These are phyloP conservation scores for Yamadazyma scolyti DNA, from an alignment of 805 yeast species.

Conservation along the genomic window DNA sequence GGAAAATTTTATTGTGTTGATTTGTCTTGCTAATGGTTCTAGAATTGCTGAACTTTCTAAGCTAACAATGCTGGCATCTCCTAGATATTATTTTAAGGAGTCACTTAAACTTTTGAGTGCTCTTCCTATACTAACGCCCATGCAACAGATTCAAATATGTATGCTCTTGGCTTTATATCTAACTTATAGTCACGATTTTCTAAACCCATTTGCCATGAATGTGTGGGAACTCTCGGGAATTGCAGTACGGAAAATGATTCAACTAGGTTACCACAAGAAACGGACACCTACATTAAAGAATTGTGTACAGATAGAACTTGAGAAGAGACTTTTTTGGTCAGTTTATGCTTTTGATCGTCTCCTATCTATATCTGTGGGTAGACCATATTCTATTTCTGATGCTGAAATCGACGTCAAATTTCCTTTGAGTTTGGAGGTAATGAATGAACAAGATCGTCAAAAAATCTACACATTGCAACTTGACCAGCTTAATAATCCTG, in stretches of 20 bases:
- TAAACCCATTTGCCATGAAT: slow-evolving; percentile 8
- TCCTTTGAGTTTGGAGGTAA: slow-evolving; percentile 8
- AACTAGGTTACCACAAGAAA: slow-evolving; percentile 9
- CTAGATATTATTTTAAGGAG: slow-evolving; percentile 8
- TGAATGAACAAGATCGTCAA: slow-evolving; percentile 1
- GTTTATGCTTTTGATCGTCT: slow-evolving; percentile 9
- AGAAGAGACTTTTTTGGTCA: slow-evolving; percentile 10
- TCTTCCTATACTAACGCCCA: slow-evolving; percentile 1
- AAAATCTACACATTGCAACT: slow-evolving; percentile 1
- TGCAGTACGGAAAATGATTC: slow-evolving; percentile 10
- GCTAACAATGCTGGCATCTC: slow-evolving; percentile 3
- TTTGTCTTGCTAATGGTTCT: slow-evolving; percentile 9
- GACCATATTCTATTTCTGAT: slow-evolving; percentile 8
- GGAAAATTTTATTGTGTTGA: slow-evolving; percentile 7
- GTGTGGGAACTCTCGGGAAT: slow-evolving; percentile 8
- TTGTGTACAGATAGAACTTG: slow-evolving; percentile 7
- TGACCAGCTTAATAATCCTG: slow-evolving; percentile 1
- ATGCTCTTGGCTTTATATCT: slow-evolving; percentile 8
- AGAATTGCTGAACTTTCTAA: slow-evolving; percentile 7
- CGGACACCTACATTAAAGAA: slow-evolving; percentile 5
- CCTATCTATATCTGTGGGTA: slow-evolving; percentile 8
- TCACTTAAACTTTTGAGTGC: slow-evolving; percentile 4
- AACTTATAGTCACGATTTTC: slow-evolving; percentile 6
- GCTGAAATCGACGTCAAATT: slow-evolving; percentile 7
- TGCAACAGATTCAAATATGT: slow-evolving; percentile 9